Evolutionary conservation across 108 stramenopile genomes (phyloP), one percentile per base, ranked within the genome.

Genomic region (Cyclostephanos tholiformis): DNA sequence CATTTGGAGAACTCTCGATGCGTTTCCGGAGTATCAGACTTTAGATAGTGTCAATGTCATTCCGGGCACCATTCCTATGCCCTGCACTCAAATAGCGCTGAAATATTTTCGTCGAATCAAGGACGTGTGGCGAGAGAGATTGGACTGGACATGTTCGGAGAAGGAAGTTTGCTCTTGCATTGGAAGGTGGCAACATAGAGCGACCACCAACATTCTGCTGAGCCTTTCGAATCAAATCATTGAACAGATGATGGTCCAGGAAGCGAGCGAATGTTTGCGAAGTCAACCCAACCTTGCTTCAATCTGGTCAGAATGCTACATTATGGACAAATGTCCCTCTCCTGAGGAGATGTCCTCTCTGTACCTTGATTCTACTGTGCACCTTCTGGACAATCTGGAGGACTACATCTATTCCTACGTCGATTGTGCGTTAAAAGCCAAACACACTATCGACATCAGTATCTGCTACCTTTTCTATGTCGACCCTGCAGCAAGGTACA

Each of bases 401-500:
- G 50, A 49, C 41, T 66, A 66, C 29, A 26, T 66, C 16, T 19
- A 52, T n/a, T 25, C 43, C n/a, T 66, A 66, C 26, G 44, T 66
- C 11, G 25, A 66, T 0, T 49, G 50, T 30, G 65, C 65, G 14
- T 35, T 66, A 16, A 51, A 49, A 9, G 51, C 65, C 0, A 51
- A 32, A 9, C 49, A 29, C 50, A 26, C 50, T 25, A 30, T 71
- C 27, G 60, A 71, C 60, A 36, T 71, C 23, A 49, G 44, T 43
- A 68, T 63, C 11, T 77, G 71, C 43, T 77, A 77, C 38, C 48
- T 72, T 4, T 77, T 77, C 48, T 22, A 41, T 16, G 29, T 17
- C 14, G 77, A 78, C 57, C 77, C 77, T 9, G 23, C n/a, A 2
- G 57, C 44, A 14, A 58, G 72, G 22, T 78, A 78, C 44, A 67